phyloP scores from a whole-genome alignment of 805 yeast genomes.

The Geotrichum ghanense region DNA sequence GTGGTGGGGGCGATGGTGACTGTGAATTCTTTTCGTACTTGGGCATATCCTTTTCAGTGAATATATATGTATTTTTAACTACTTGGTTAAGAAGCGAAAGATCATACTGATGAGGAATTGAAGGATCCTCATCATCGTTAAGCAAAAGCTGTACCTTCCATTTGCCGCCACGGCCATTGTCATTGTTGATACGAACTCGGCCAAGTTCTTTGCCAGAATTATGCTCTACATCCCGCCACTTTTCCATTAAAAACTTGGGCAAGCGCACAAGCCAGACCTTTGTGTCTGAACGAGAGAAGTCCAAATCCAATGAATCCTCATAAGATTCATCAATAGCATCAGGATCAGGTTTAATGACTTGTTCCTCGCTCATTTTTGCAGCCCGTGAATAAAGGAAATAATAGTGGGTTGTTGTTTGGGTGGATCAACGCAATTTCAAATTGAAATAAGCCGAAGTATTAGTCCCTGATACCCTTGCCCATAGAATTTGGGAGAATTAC shows the following conservation, averaged over 20 bases:
- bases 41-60: conserved; percentile 69
- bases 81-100: conserved; percentile 63
- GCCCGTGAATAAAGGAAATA: too few species aligned
- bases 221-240: conserved; percentile 57
- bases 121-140: conserved; percentile 30
- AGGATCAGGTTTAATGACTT: background rate
- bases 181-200: conserved; percentile 60
- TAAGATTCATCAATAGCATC: conserved; percentile 30
- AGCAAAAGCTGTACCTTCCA: conserved; percentile 27
- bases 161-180: conserved; percentile 15
- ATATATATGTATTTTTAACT: conserved; percentile 77
- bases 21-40: conserved; percentile 29
- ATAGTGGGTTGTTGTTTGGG: too few species aligned
- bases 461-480: too few species aligned
- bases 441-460: too few species aligned
- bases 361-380: background rate
- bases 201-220: conserved; percentile 68
- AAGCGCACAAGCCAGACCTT: conserved; percentile 88
- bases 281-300: conserved; percentile 46
- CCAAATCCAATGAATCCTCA: conserved; percentile 70
- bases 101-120: conserved; percentile 78
- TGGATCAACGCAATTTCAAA: too few species aligned
- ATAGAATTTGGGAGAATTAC: too few species aligned
- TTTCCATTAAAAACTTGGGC: conserved; percentile 75
- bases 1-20: conserved; percentile 1